Conservation (phyloP, 495 filamentous ascomycete species). For the Bombardia bombarda region DNA sequence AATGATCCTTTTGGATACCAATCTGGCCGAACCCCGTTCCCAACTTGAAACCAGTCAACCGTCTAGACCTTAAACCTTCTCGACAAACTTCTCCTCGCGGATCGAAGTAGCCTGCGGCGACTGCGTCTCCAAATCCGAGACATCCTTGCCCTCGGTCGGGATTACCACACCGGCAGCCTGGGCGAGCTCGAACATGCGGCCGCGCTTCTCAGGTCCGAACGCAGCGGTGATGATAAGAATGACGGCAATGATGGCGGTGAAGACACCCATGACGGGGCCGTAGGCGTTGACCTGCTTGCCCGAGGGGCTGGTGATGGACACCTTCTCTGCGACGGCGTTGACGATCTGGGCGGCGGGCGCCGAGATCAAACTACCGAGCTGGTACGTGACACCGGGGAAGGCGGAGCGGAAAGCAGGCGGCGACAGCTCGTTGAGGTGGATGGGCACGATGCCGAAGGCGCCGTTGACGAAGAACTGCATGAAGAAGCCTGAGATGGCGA, state of each 20-base stretch:
- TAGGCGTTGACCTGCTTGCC: constrained; percentile 55
- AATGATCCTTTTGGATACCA: too few species aligned
- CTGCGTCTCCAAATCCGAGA: too few species aligned
- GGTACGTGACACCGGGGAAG: constrained; percentile 61
- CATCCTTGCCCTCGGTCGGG: too few species aligned
- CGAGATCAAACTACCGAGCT: constrained; percentile 70
- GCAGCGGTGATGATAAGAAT: constrained; percentile 56
- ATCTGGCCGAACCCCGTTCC: too few species aligned
- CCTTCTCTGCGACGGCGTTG: constrained; percentile 55
- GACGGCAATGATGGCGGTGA: constrained; percentile 58
- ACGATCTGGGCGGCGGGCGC: constrained; percentile 66
- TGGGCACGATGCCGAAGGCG: constrained; percentile 70
- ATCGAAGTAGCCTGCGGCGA: too few species aligned
- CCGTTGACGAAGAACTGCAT: constrained; percentile 76
- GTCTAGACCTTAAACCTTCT: too few species aligned
- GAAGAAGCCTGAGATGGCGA: constrained; percentile 63
- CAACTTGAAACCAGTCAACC: too few species aligned
- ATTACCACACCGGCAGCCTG: too few species aligned
- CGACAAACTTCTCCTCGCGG: too few species aligned
- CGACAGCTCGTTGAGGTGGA: constrained; percentile 71
- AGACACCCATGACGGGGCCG: constrained; percentile 60
- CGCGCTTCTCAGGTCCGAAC: constrained; percentile 58
- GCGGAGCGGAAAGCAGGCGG: constrained; percentile 66
- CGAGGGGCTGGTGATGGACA: constrained; percentile 34
- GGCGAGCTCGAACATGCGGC: constrained; percentile 64